Evolutionary conservation across 163 green algal genomes (phyloP).

Genomic region (Scenedesmus sp.): DNA sequence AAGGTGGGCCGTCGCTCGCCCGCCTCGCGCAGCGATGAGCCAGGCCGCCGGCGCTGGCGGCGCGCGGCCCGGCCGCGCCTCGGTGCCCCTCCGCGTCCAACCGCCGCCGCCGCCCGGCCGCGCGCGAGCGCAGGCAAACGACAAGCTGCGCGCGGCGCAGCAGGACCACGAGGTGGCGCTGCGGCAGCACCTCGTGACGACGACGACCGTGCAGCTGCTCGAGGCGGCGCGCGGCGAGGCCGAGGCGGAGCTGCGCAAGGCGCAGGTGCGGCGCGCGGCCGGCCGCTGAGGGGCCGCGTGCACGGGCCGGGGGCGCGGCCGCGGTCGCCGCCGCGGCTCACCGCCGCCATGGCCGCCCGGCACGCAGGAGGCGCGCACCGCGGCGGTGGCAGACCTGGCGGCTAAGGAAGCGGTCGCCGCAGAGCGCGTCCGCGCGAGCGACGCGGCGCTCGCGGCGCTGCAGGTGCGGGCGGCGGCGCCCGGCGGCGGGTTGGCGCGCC

Average conservation of each 20-base stretch:
- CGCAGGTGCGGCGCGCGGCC: neutral
- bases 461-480: neutral
- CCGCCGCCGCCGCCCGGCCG: too few relatives aligned
- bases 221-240: constrained; percentile 7
- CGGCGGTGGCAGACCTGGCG: neutral
- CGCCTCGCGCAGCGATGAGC: neutral
- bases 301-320: too few relatives aligned
- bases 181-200: constrained; percentile 13
- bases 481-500: too few relatives aligned
- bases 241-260: constrained; percentile 8
- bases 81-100: too few relatives aligned
- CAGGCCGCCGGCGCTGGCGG: too few relatives aligned
- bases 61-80: too few relatives aligned
- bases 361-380: neutral
- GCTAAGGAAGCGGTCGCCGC: constrained; percentile 16
- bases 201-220: neutral
- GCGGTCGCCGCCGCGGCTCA: too few relatives aligned
- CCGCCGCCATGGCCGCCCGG: too few relatives aligned
- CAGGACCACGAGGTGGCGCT: constrained; percentile 5
- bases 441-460: neutral
- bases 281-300: too few relatives aligned
- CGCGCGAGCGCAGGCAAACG: neutral
- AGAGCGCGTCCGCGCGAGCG: constrained; percentile 16
- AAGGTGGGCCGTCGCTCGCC: too few relatives aligned
- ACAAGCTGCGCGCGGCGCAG: constrained; percentile 18